Percentiles rank a stretch among this genome's conserved stretches.
These are phyloP conservation scores for Candida tibetensis DNA, from an alignment of 805 yeast species.

Conservation along the genomic window DNA sequence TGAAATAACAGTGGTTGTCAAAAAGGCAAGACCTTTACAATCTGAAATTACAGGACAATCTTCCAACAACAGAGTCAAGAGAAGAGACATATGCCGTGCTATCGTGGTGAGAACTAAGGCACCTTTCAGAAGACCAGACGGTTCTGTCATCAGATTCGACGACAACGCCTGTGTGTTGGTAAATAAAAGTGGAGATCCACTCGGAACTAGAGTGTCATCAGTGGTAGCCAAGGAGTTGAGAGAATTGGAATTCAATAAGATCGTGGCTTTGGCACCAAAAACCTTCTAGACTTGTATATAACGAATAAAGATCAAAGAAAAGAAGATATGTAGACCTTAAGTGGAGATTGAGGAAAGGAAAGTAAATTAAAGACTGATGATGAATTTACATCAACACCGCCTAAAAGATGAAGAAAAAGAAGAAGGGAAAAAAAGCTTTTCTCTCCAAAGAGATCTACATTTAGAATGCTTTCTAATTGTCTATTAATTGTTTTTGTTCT, in stretches of 20 bases:
- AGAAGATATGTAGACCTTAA: too few relatives aligned
- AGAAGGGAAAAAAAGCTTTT: too few relatives aligned
- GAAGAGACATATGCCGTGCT: constrained; percentile 95
- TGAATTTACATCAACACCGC: neutral
- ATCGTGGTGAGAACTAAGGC: constrained; percentile 92
- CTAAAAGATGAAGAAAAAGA: neutral
- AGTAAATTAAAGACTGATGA: too few relatives aligned
- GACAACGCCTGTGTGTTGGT: constrained; percentile 96
- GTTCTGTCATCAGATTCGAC: constrained; percentile 81
- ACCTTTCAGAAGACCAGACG: constrained; percentile 74
- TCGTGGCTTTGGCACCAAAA: constrained; percentile 88
- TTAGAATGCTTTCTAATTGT: too few relatives aligned
- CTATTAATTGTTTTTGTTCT: neutral
- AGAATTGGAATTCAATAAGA: constrained; percentile 78
- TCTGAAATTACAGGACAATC: constrained; percentile 71
- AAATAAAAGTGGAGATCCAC: constrained; percentile 89
- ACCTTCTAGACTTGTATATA: constrained; percentile 12
- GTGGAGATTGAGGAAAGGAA: too few relatives aligned
- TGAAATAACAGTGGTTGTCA: constrained; percentile 89
- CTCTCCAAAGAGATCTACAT: too few relatives aligned
- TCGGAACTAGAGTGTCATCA: constrained; percentile 88
- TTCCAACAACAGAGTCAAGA: constrained; percentile 77
- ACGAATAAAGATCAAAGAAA: neutral
- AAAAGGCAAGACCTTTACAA: constrained; percentile 78
- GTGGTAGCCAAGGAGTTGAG: constrained; percentile 90